Evolutionary conservation across 2,329 filamentous ascomycete species (phyloP), one percentile per base, ranked within the genome.

Genomic region (Claviceps monticola): DNA sequence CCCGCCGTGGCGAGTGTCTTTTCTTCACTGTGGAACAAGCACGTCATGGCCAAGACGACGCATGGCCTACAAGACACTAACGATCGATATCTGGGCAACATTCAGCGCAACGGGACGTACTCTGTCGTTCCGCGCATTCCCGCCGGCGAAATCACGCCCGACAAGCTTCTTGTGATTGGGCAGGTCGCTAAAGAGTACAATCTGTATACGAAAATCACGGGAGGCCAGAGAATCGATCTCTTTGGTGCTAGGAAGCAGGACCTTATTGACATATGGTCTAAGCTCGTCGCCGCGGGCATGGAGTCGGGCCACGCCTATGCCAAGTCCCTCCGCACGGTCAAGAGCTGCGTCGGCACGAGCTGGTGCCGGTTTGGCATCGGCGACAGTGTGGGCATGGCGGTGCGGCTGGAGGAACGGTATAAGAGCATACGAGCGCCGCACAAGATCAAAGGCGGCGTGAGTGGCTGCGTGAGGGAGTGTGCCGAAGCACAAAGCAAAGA

Each of bases 401-500:
- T 95, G 16, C 78, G 88, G 3, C 69, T 95, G 0, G 89, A 95
- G 67, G 86, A 95, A 70, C 80, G 89, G 46, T 95, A 95, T 69
- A 95, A 95, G 75, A 88, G 86, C 61, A 85, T 95, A 53, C 80
- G 89, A n/a, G 77, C 78, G 16, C 89, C 89, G 8, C 89, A 95
- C 66, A 95, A 95, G 73, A 79, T 94, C 65, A 95, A 95, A 67
- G 88, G 86, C 1, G 89, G 87, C 51, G 88, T 95, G 0, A 90
- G 84, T 51, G 89, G 89, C 13, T 95, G 89, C 57, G 88, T 95
- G n/a, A 77, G 89, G 51, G 89, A 95, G 68, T 95, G 89, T 58
- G 89, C 89, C 0, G 89, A 95, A 67, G 89, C 89, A 1, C 89
- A 94, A 62, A 91, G 84, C 67, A 95, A 95, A 68, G 89, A 95